Base-by-base conservation (phyloP, 1,284 basidiomycete species). In the Leccinum solheimii region DNA sequence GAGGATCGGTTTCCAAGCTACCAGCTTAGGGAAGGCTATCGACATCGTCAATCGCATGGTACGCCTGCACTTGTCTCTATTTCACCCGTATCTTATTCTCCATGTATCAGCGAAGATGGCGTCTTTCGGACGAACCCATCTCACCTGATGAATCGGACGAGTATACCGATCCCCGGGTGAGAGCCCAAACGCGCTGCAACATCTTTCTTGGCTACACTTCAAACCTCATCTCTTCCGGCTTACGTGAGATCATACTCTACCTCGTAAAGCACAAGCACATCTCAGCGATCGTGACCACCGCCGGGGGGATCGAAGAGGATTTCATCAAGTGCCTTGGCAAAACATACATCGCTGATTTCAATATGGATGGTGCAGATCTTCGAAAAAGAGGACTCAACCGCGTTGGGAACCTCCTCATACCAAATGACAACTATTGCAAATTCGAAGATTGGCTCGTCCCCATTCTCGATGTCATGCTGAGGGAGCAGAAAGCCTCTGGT, bases 371-470 rank as follows among this genome's bases (percentile, higher is more conserved):
- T 9, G 92, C 95, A 0, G 88, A 90, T 61, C 78, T 99, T 50
- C 86, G 97, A 52, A 88, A 83, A 72, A 86, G 86, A 66, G 97
- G 97, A 21, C 87, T 99, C 81, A 99, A 99, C 72, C 87, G 97
- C 32, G 97, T 99, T 66, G 97, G 97, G n/a, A 99, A 99, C 72
- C 84, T 99, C 48, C 80, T 99, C 59, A 90, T 99, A 1, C 97
- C 97, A 13, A 99, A 99, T 74, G 95, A 98, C 70, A 99, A 99
- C 74, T 99, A 99, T 77, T 98, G 97, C 86, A 92, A 93, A 72
- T 99, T 99, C 69, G 97, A 99, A 77, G 97, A 99, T 75, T 99
- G 97, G 97, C 86, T 99, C 11, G 91, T 89, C 56, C 97, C 97
- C 2, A 95, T 98, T 62, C 84, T 99, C 49, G 92, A 99, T 73